Evolutionary conservation across 2,329 filamentous ascomycete species (phyloP).

Genomic region (Penicillium sp.): DNA sequence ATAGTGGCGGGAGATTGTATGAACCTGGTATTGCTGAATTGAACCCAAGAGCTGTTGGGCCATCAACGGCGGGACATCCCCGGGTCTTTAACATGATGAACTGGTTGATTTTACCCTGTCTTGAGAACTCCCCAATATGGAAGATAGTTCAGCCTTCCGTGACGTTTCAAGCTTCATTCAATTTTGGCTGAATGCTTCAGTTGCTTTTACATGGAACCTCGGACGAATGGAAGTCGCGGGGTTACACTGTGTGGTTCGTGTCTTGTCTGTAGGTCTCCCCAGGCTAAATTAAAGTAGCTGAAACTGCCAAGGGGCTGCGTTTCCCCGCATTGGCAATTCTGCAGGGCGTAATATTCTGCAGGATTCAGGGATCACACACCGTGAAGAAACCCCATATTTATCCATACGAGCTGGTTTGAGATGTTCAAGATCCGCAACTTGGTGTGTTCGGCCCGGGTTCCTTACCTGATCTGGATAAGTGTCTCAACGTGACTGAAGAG

Average conservation of each 20-base stretch:
- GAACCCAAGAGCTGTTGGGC: not conserved
- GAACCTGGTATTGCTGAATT: not conserved
- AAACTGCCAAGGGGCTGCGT: not conserved
- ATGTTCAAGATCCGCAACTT: not conserved
- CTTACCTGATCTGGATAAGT: not conserved
- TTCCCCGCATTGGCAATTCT: constrained; percentile 1
- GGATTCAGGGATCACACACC: not conserved
- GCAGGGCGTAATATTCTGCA: not conserved
- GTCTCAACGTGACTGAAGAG: not conserved
- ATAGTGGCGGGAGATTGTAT: not conserved
- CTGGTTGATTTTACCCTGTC: not conserved
- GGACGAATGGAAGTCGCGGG: not conserved
- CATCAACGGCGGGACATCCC: not conserved
- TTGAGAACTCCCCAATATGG: not conserved
- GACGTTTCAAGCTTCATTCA: not conserved
- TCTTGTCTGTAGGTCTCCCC: not conserved
- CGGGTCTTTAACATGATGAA: not conserved
- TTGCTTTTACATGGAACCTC: not conserved
- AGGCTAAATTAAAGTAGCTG: constrained; percentile 2
- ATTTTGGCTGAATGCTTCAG: constrained; percentile 2
- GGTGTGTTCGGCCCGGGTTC: not conserved
- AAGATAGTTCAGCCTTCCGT: not conserved
- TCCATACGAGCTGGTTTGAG: not conserved
- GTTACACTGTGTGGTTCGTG: not conserved
- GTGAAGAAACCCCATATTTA: constrained; percentile 5